Conservation (phyloP, 768 basidiomycete species). For the Tylopilus plumbeoviolaceoides region DNA sequence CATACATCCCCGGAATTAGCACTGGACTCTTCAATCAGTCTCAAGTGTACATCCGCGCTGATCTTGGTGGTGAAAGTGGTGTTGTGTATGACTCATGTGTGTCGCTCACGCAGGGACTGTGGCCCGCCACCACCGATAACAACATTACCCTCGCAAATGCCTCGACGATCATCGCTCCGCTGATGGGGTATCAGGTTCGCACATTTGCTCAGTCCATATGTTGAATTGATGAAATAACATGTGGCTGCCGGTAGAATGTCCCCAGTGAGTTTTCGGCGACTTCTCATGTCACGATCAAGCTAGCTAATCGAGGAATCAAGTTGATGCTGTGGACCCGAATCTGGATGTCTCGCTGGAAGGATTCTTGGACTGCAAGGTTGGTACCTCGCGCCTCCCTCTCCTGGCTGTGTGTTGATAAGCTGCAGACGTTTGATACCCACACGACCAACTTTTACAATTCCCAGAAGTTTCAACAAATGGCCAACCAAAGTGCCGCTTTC, state of each 20-base stretch:
- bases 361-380: slow-evolving; percentile 55
- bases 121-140: slow-evolving; percentile 45
- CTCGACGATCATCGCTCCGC: slow-evolving; percentile 51
- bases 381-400: slow-evolving; percentile 6
- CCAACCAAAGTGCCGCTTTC: slow-evolving; percentile 43
- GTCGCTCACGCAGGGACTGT: slow-evolving; percentile 67
- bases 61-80: slow-evolving; percentile 64
- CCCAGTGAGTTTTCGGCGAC: slow-evolving; percentile 33
- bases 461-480: slow-evolving; percentile 43
- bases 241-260: slow-evolving; percentile 30
- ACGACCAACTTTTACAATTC: slow-evolving; percentile 56
- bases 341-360: slow-evolving; percentile 65
- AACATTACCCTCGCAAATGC: slow-evolving; percentile 65
- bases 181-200: slow-evolving; percentile 61
- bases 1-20: slow-evolving; percentile 43
- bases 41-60: slow-evolving; percentile 52
- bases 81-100: slow-evolving; percentile 65
- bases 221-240: background rate
- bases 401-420: background rate
- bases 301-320: slow-evolving; percentile 30
- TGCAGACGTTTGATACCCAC: slow-evolving; percentile 44
- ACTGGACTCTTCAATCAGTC: slow-evolving; percentile 32
- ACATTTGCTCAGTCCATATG: slow-evolving; percentile 2
- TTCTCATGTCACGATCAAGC: background rate
- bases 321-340: slow-evolving; percentile 60